A percentile compares a stretch with the other conserved stretches of the same genome.
Evolutionary conservation across 176 grass and related monocot species (phyloP).

Genomic region (Echinochloa phyllopogon): DNA sequence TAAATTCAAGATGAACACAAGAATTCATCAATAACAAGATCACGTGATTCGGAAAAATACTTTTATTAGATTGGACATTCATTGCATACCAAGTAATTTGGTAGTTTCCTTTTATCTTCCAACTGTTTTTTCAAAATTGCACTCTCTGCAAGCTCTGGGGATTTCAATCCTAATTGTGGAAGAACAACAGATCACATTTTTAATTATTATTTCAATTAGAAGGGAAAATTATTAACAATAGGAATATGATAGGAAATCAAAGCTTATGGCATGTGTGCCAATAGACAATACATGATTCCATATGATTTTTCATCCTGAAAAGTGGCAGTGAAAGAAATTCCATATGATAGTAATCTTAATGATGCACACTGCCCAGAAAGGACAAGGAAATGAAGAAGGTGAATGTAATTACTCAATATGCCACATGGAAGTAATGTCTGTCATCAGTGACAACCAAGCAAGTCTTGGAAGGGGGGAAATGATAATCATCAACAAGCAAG

Average conservation of each 20-base stretch:
- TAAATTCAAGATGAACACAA: conserved; percentile 52
- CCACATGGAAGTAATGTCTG: conserved; percentile 10
- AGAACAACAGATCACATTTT: conserved; percentile 17
- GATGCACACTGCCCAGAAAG: neutral
- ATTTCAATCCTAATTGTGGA: conserved; percentile 47
- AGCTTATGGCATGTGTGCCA: neutral
- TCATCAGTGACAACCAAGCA: conserved; percentile 25
- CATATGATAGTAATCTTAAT: conserved; percentile 8
- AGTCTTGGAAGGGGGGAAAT: conserved; percentile 8
- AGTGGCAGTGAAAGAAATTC: neutral
- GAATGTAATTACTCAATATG: neutral
- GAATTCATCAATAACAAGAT: conserved; percentile 27
- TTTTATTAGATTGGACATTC: conserved; percentile 17
- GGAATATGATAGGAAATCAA: conserved; percentile 14
- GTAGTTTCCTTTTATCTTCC: conserved; percentile 72
- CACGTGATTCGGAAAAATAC: neutral
- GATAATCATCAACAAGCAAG: conserved; percentile 6
- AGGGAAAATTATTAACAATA: neutral
- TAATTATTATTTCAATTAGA: conserved; percentile 15
- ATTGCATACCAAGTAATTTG: conserved; percentile 71
- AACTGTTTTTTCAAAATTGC: conserved; percentile 68
- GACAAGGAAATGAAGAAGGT: conserved; percentile 28
- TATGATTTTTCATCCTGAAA: conserved; percentile 5
- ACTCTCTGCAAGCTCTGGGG: conserved; percentile 58
- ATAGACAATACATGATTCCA: conserved; percentile 32